These are phyloP conservation scores for Daucus carota DNA, from an alignment of 129 eudicot species.

Conservation along the genomic window DH1_v3.0 NC_030384.2:47951001-47951500, in stretches of 20 bases:
- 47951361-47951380: too few relatives aligned
- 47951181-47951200: not conserved
- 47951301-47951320: conserved; percentile 4
- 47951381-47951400: too few relatives aligned
- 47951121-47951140: not conserved
- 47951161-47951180: not conserved
- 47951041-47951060: not conserved
- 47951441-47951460: too few relatives aligned
- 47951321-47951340: not conserved
- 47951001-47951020: too few relatives aligned
- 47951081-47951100: not conserved
- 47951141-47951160: not conserved
- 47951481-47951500: too few relatives aligned
- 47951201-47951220: not conserved
- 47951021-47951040: too few relatives aligned
- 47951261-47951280: not conserved
- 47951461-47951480: too few relatives aligned
- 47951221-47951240: not conserved
- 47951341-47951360: too few relatives aligned
- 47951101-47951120: not conserved
- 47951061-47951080: not conserved
- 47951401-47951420: too few relatives aligned
- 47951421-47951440: too few relatives aligned
- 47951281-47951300: not conserved
- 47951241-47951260: not conserved